A percentile compares a stretch with the other conserved stretches of the same genome.
These are phyloP conservation scores for Umbelopsis isabellina DNA, from an alignment of 192 early-diverging fungal genomes.

Conservation along the genomic window DNA sequence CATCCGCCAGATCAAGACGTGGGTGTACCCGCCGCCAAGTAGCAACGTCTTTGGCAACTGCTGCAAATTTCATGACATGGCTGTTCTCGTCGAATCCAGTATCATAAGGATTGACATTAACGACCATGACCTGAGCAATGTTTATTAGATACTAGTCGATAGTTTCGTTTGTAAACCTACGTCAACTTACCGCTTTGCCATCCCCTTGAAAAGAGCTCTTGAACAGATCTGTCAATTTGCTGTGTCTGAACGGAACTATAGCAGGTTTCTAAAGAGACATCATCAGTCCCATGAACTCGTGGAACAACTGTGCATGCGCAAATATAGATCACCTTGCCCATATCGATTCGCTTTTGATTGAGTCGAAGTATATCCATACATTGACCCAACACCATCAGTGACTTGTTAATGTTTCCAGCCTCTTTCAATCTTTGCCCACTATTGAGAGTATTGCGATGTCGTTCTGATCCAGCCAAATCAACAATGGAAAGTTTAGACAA, in stretches of 20 bases:
- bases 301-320: background rate
- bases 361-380: slow-evolving; percentile 66
- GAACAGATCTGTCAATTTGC: slow-evolving; percentile 70
- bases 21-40: slow-evolving; percentile 45
- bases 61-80: slow-evolving; percentile 65
- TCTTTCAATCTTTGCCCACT: slow-evolving; percentile 61
- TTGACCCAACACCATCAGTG: slow-evolving; percentile 71
- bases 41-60: slow-evolving; percentile 60
- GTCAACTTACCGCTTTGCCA: slow-evolving; percentile 52
- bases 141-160: background rate
- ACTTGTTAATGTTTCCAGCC: slow-evolving; percentile 70
- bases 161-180: background rate
- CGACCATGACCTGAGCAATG: slow-evolving; percentile 52
- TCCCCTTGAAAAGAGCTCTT: slow-evolving; percentile 64
- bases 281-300: background rate
- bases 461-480: slow-evolving; percentile 74
- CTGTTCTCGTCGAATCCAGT: slow-evolving; percentile 57
- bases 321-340: slow-evolving; percentile 41
- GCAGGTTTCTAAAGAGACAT: slow-evolving; percentile 29
- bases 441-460: slow-evolving; percentile 54
- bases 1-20: slow-evolving; percentile 29
- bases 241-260: slow-evolving; percentile 66
- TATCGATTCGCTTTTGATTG: slow-evolving; percentile 45
- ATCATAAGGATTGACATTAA: slow-evolving; percentile 65
- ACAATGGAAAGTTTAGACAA: slow-evolving; percentile 62